Evolutionary conservation across 371 early-diverging fungal species (phyloP).

Genomic region (Apophysomyces sp.): DNA sequence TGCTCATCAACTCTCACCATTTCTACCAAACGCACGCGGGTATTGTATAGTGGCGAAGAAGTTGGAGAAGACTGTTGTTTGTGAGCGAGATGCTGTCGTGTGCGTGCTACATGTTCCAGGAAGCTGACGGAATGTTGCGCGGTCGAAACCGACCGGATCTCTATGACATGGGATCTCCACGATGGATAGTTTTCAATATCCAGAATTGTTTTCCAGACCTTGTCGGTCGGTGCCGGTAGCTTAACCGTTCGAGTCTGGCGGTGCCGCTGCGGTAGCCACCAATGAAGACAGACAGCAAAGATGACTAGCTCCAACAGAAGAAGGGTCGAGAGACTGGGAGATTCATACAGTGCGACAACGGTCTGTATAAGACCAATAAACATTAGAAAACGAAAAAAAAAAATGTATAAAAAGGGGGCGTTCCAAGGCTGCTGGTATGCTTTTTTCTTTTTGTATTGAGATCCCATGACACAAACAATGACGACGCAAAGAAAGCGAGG

Average conservation of each 20-base stretch:
- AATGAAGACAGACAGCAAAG: constrained; percentile 13
- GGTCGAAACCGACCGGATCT: constrained; percentile 5
- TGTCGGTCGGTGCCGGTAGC: constrained; percentile 7
- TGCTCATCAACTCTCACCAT: constrained; percentile 8
- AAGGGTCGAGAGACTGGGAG: constrained; percentile 12
- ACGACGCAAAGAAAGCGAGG: neutral
- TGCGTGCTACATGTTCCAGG: constrained; percentile 17
- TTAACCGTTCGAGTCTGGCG: constrained; percentile 6
- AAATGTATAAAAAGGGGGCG: neutral
- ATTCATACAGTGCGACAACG: neutral
- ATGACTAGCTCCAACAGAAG: constrained; percentile 10
- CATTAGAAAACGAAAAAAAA: neutral
- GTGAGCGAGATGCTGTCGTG: constrained; percentile 15
- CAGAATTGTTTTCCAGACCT: constrained; percentile 8
- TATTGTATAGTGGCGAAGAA: neutral
- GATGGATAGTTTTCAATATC: constrained; percentile 13
- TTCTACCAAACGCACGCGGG: constrained; percentile 13
- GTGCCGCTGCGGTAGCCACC: constrained; percentile 12
- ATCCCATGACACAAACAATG: neutral
- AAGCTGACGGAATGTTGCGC: neutral
- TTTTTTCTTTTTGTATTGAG: neutral
- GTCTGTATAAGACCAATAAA: neutral
- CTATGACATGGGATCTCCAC: constrained; percentile 20
- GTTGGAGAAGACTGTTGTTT: neutral
- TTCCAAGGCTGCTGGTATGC: neutral